phyloP scores from a whole-genome alignment of 768 basidiomycete species.

The Porphyrellus cyaneotinctus region DNA sequence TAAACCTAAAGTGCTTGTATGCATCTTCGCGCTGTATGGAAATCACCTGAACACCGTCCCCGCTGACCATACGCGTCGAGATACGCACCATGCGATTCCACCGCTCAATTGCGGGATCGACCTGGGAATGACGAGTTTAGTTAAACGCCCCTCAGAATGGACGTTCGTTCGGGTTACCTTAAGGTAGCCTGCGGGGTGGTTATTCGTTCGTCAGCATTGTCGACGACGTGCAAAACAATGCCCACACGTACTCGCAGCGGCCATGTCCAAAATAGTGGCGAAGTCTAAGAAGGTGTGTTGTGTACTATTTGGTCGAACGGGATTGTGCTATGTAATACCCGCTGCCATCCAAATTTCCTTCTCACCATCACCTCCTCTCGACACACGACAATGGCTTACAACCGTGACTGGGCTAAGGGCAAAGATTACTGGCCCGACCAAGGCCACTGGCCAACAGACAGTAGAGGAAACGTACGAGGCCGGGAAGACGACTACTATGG shows the following conservation, averaged over 20 bases:
- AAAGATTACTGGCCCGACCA: constrained; percentile 57
- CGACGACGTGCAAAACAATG: neutral
- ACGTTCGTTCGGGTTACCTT: constrained; percentile 40
- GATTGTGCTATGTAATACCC: constrained; percentile 2
- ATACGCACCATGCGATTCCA: constrained; percentile 56
- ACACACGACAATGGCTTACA: constrained; percentile 62
- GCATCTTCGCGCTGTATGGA: constrained; percentile 68
- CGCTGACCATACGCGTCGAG: neutral
- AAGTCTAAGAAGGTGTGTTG: constrained; percentile 25
- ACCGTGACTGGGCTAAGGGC: constrained; percentile 85
- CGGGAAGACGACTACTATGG: constrained; percentile 67
- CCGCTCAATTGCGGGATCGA: constrained; percentile 60
- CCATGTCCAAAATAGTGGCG: constrained; percentile 44
- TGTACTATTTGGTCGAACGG: constrained; percentile 26
- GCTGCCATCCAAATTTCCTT: constrained; percentile 16
- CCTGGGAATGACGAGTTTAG: constrained; percentile 12
- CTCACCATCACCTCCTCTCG: constrained; percentile 11
- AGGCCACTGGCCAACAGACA: constrained; percentile 38
- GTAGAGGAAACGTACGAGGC: constrained; percentile 41
- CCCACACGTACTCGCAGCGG: constrained; percentile 54
- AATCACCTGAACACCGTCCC: neutral
- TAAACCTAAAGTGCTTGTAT: constrained; percentile 83
- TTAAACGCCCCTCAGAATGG: neutral
- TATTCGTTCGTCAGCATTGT: constrained; percentile 13
- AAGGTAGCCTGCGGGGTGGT: constrained; percentile 44